A percentile compares a stretch with the other conserved stretches of the same genome.
phyloP scores from a whole-genome alignment of 495 filamentous ascomycete genomes.

The Hyaloscypha variabilis region DNA sequence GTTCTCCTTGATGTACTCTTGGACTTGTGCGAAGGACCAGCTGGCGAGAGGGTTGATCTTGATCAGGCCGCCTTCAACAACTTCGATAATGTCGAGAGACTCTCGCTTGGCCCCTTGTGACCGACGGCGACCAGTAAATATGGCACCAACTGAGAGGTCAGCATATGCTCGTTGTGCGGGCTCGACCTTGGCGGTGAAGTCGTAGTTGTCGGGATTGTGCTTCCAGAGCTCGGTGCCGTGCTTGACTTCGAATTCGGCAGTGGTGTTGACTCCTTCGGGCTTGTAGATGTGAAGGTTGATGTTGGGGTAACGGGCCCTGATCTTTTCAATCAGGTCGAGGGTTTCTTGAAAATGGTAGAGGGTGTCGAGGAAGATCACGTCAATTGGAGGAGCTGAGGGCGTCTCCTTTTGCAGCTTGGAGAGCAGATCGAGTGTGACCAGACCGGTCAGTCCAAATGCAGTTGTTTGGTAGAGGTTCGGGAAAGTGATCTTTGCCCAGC shows the following conservation, averaged over 20 bases:
- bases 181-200: slow-evolving; percentile 97
- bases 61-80: slow-evolving; percentile 89
- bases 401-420: slow-evolving; percentile 77
- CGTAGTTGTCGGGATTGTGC: slow-evolving; percentile 83
- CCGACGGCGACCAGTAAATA: slow-evolving; percentile 90
- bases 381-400: slow-evolving; percentile 63
- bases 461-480: slow-evolving; percentile 94
- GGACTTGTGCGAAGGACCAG: slow-evolving; percentile 91
- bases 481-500: slow-evolving; percentile 89
- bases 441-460: slow-evolving; percentile 93
- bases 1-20: slow-evolving; percentile 81
- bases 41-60: slow-evolving; percentile 99
- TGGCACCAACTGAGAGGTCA: slow-evolving; percentile 85
- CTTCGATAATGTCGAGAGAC: slow-evolving; percentile 83
- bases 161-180: slow-evolving; percentile 90
- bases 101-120: slow-evolving; percentile 95
- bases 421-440: slow-evolving; percentile 94
- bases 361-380: slow-evolving; percentile 96
- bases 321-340: slow-evolving; percentile 74
- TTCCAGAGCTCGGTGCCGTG: slow-evolving; percentile 89
- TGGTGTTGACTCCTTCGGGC: slow-evolving; percentile 69
- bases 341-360: slow-evolving; percentile 96
- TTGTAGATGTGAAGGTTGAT: slow-evolving; percentile 86
- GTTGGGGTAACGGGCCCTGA: slow-evolving; percentile 74
- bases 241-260: slow-evolving; percentile 74